A percentile compares a stretch with the other conserved stretches of the same genome.
Evolutionary conservation across 1,284 basidiomycete genomes (phyloP).

Genomic region (Phylloporus sp.): DNA sequence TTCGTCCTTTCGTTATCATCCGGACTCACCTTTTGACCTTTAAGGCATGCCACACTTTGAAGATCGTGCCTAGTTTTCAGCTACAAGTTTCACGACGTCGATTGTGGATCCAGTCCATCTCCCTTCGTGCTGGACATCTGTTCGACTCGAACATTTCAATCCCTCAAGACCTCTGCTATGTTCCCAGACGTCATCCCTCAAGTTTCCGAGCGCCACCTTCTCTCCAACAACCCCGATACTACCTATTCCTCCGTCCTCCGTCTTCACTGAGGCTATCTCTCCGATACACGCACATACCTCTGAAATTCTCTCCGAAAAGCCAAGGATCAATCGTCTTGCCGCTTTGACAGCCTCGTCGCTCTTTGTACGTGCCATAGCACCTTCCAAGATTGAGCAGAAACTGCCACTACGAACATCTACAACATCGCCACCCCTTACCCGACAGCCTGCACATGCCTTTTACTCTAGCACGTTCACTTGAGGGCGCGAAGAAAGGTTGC

Average conservation of each 20-base stretch:
- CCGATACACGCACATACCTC: constrained; percentile 1
- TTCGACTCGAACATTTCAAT: not conserved
- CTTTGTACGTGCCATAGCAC: constrained; percentile 1
- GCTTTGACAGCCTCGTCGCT: constrained; percentile 3
- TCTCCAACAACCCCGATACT: not conserved
- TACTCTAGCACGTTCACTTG: constrained; percentile 27
- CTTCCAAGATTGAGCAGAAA: constrained; percentile 6
- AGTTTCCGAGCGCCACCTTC: not conserved
- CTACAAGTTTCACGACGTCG: not conserved
- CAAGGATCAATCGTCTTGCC: constrained; percentile 4
- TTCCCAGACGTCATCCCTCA: constrained; percentile 9
- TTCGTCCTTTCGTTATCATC: not conserved
- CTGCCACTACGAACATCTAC: not conserved
- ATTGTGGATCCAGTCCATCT: not conserved
- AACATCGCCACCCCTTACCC: not conserved
- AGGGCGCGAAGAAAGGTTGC: constrained; percentile 25
- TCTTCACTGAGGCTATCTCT: not conserved
- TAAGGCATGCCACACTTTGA: not conserved
- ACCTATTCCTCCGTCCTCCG: not conserved
- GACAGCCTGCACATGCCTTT: constrained; percentile 13
- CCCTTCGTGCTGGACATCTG: not conserved
- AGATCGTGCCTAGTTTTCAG: not conserved
- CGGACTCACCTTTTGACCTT: not conserved
- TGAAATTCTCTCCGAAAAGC: not conserved
- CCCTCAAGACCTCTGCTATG: not conserved